Conservation (phyloP, 202 grass and related monocot genomes). For the Zizania palustris region DNA sequence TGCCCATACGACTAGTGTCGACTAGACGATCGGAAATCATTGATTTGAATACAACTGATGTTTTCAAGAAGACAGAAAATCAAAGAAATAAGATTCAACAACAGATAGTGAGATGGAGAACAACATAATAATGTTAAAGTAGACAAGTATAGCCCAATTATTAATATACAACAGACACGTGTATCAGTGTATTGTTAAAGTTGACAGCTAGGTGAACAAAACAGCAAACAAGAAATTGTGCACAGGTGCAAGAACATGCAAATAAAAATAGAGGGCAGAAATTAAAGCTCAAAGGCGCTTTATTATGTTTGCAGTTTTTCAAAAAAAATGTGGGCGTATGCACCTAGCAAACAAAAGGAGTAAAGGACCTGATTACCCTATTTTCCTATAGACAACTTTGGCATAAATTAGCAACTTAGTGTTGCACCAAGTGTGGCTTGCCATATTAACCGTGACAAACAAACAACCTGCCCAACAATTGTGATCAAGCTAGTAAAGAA, state of each 20-base stretch:
- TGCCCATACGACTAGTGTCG: too few relatives aligned
- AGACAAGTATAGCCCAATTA: neutral
- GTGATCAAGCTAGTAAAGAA: constrained; percentile 11
- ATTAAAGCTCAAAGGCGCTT: constrained; percentile 1
- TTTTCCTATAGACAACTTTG: constrained; percentile 17
- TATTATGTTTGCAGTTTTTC: constrained; percentile 7
- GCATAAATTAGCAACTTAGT: neutral
- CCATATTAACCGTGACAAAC: neutral
- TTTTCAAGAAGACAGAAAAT: neutral
- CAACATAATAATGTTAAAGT: neutral
- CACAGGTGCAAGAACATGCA: neutral
- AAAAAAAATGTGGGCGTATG: neutral
- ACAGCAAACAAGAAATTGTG: neutral
- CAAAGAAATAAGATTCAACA: neutral
- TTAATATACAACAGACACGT: neutral
- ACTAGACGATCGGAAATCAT: too few relatives aligned
- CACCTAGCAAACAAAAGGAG: constrained; percentile 14
- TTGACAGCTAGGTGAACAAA: neutral
- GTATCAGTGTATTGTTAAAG: neutral
- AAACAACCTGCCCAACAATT: neutral
- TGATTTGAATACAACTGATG: neutral
- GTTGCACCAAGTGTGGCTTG: constrained; percentile 9
- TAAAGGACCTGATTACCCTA: neutral
- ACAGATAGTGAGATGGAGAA: neutral
- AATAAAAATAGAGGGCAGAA: neutral